A percentile compares a stretch with the other conserved stretches of the same genome.
phyloP scores from a whole-genome alignment of 257 asterid genomes.

The Nicotiana otophora region DNA sequence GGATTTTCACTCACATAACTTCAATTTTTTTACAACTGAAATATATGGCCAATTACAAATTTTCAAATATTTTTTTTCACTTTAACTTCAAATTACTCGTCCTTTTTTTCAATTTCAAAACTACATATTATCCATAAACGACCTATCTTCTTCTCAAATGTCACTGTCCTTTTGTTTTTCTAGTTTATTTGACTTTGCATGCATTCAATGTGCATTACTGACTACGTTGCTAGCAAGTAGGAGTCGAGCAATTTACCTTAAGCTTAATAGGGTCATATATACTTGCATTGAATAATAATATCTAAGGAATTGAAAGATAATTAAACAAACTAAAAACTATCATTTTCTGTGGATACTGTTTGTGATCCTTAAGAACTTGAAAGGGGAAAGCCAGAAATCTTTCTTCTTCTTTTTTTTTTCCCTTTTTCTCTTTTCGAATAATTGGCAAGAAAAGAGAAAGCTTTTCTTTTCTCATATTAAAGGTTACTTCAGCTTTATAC shows the following conservation, averaged over 20 bases:
- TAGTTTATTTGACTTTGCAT: slow-evolving; percentile 3
- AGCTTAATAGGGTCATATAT: not conserved
- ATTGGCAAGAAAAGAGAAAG: slow-evolving; percentile 16
- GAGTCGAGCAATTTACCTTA: not conserved
- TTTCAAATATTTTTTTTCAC: not conserved
- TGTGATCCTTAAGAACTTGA: not conserved
- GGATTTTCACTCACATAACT: not conserved
- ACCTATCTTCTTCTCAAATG: not conserved
- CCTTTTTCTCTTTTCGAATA: slow-evolving; percentile 7
- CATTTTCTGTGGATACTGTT: not conserved
- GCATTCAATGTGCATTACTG: not conserved
- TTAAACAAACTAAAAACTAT: not conserved
- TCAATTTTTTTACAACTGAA: not conserved
- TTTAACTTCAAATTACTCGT: not conserved
- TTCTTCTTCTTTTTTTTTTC: slow-evolving; percentile 8
- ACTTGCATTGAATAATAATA: not conserved
- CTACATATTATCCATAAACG: not conserved
- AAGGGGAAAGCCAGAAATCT: slow-evolving; percentile 3
- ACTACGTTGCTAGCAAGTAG: not conserved
- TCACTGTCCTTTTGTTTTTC: not conserved
- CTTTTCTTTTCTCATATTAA: slow-evolving; percentile 36
- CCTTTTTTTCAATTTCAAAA: not conserved
- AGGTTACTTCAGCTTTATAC: slow-evolving; percentile 57
- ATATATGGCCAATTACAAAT: not conserved
- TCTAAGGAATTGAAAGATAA: not conserved